These are phyloP conservation scores for Oldenlandia corymbosa DNA, from an alignment of 257 asterid species.

Conservation along the genomic window DNA sequence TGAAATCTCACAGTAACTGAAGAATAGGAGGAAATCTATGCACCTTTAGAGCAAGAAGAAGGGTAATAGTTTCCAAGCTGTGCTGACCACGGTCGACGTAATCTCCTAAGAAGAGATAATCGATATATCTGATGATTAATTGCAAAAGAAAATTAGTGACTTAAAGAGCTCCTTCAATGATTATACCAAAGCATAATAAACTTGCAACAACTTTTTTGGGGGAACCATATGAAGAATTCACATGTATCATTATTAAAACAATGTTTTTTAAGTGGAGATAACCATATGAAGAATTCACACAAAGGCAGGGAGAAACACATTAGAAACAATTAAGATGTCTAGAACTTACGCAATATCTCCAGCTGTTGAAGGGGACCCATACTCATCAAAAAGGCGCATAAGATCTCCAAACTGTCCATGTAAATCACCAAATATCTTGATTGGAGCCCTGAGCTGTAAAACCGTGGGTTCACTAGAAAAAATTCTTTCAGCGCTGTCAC, in stretches of 20 bases:
- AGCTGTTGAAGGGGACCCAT: conserved; percentile 98
- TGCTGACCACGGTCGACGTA: conserved; percentile 99
- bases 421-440: conserved; percentile 95
- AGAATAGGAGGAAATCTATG: conserved; percentile 12
- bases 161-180: background rate
- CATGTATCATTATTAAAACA: no score
- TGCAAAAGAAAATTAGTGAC: conserved; percentile 26
- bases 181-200: background rate
- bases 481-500: conserved; percentile 94
- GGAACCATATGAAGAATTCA: background rate
- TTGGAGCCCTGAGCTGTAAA: conserved; percentile 89
- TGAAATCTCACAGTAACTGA: conserved; percentile 1
- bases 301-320: background rate
- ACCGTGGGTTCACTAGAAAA: conserved; percentile 93
- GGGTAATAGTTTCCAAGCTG: conserved; percentile 92
- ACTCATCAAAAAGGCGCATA: conserved; percentile 98
- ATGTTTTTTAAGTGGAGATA: background rate
- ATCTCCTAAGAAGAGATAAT: conserved; percentile 97
- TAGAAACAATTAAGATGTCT: background rate
- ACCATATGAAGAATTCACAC: background rate
- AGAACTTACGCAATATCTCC: conserved; percentile 91
- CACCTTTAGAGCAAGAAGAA: conserved; percentile 96
- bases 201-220: background rate
- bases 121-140: conserved; percentile 71
- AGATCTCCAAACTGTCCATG: conserved; percentile 99